Conservation (phyloP, 306 rosid genomes). For the Alnus rubra region DNA sequence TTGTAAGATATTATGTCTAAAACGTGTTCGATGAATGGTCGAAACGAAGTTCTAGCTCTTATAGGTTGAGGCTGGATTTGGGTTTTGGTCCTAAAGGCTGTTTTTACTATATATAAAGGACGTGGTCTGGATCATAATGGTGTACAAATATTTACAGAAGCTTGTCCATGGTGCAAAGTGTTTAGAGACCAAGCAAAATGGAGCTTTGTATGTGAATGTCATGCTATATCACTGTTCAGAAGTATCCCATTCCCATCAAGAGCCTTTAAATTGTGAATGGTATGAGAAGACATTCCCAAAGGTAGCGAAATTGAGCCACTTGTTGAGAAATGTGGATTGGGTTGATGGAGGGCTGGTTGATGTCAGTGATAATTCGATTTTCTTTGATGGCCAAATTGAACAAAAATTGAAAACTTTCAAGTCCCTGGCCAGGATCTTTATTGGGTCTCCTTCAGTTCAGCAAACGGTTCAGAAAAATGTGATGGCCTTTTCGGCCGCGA, state of each 20-base stretch:
- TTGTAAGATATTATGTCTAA: conserved; percentile 6
- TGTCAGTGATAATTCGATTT: conserved; percentile 44
- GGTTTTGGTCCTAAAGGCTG: not conserved
- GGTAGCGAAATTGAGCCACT: conserved; percentile 39
- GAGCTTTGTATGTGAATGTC: conserved; percentile 37
- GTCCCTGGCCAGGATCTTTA: conserved; percentile 60
- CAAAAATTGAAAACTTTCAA: conserved; percentile 54
- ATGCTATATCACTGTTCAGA: conserved; percentile 53
- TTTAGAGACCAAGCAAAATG: conserved; percentile 32
- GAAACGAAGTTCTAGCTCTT: conserved; percentile 11
- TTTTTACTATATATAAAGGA: not conserved
- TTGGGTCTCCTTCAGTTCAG: conserved; percentile 65
- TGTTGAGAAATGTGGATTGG: conserved; percentile 57
- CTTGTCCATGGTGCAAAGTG: conserved; percentile 25
- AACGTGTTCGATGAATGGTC: conserved; percentile 35
- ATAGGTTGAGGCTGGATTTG: not conserved
- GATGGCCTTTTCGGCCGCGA: conserved; percentile 13
- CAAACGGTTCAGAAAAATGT: conserved; percentile 32
- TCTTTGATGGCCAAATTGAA: conserved; percentile 47
- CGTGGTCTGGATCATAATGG: conserved; percentile 29
- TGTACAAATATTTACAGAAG: conserved; percentile 28
- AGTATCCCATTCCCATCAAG: conserved; percentile 30
- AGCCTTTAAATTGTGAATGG: conserved; percentile 48
- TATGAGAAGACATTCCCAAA: conserved; percentile 46
- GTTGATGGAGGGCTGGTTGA: conserved; percentile 67